Base-by-base conservation (phyloP, 768 basidiomycete genomes). In the Tricholoma sp. region DNA sequence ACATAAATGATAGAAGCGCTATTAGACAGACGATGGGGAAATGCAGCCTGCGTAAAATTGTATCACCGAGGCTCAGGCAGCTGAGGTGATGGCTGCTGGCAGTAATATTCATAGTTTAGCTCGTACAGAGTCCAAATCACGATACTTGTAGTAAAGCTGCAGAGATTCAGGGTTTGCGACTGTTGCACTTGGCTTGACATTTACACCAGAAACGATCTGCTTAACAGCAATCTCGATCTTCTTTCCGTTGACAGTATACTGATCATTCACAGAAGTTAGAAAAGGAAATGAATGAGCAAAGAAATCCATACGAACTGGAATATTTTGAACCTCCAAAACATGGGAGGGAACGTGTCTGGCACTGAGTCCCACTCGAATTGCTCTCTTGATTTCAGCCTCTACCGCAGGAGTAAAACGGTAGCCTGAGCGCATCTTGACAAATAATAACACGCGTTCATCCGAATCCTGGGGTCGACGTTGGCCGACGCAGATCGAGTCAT, bases 211-310 rank as follows among this genome's bases (percentile, higher is more conserved):
- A 41, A 89, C 76, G 55, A 89, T 86, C 63, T 88, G 86, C 67
- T 89, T 89, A 50, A 89, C 84, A 2, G 85, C 86, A 29, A 89
- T 88, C 69, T 89, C 88, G 42, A 89, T 87, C 65, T 88, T 89
- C 75, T 89, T 90, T 9, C 82, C 82, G 50, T 88, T 89, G 8
- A 88, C 82, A 0, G 86, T 89, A 59, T 88, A 88, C 88, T 89
- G 12, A 55, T 42, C 42, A 42, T 29, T 50, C 24, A 32, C 51
- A 37, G 39, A 4, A 32, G 31, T 50, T 18, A 44, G 12, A 28
- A 2, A 20, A 29, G 24, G 10, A 39, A 42, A n/a, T 11, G 12
- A 13, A 17, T 17, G 8, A 51, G 17, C 34, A 33, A 8, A 17
- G 45, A 28, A 31, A 45, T 24, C 7, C 11, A 29, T 44, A 76